Evolutionary conservation across 2,329 filamentous ascomycete species (phyloP).

Genomic region (Drechmeria coniospora): DNA sequence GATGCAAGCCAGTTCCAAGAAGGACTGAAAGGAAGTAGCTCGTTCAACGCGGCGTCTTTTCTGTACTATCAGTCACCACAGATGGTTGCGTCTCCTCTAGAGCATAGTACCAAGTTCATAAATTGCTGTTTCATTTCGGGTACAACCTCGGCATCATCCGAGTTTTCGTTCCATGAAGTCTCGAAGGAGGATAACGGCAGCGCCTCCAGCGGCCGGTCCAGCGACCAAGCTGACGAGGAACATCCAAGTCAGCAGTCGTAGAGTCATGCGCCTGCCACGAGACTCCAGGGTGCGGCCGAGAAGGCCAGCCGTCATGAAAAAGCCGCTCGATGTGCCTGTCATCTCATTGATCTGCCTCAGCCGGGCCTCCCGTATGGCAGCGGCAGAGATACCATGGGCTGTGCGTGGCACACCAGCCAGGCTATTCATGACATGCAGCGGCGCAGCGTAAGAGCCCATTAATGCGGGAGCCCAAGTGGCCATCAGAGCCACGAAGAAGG

Average conservation of each 20-base stretch:
- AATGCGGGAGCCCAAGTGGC: slow-evolving; percentile 1
- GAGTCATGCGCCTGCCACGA: background rate
- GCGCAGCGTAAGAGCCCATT: background rate
- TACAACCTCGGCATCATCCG: too few relatives aligned
- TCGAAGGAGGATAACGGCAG: slow-evolving; percentile 4
- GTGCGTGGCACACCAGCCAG: slow-evolving; percentile 3
- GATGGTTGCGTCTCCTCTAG: too few relatives aligned
- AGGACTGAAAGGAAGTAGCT: too few relatives aligned
- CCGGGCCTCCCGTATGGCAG: slow-evolving; percentile 2
- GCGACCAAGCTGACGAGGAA: slow-evolving; percentile 6
- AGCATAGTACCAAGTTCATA: too few relatives aligned
- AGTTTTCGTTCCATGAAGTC: background rate
- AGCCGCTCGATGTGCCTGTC: slow-evolving; percentile 6
- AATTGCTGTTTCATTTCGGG: too few relatives aligned
- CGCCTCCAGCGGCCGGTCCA: slow-evolving; percentile 5
- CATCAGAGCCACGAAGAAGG: slow-evolving; percentile 4
- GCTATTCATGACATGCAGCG: slow-evolving; percentile 3
- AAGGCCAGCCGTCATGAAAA: slow-evolving; percentile 4
- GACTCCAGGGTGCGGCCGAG: background rate
- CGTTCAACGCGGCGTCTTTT: too few relatives aligned
- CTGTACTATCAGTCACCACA: too few relatives aligned
- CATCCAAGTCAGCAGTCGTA: slow-evolving; percentile 1
- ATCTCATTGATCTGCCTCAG: slow-evolving; percentile 7
- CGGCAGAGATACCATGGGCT: background rate
- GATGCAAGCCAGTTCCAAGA: slow-evolving; percentile 1